Base-by-base conservation (phyloP, 2,329 filamentous ascomycete genomes). In the Ceratocystis eucalypticola region DNA sequence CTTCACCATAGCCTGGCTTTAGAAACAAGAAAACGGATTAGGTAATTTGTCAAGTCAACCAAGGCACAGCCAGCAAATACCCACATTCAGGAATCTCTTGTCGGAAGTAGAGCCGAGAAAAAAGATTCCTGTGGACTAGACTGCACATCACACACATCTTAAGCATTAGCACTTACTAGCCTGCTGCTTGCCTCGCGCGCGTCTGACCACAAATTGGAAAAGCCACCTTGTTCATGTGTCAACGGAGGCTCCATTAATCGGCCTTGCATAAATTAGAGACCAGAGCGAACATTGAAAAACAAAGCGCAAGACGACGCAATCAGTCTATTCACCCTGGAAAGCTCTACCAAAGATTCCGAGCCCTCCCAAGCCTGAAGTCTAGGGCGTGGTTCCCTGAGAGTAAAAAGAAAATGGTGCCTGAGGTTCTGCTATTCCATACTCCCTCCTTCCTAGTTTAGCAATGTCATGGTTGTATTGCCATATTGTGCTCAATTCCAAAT, bases 51-150 rank as follows among this genome's bases (percentile, higher is more conserved):
- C 55, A 59, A n/a, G 28, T n/a, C 15, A 59, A 37, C 25, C 28
- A 22, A n/a, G 48, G 7, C n/a, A 22, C 28, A 17, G n/a, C n/a
- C 17, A 17, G 17, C 28, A 25, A 8, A 59, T 37, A 30, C 55
- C 55, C 30, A 30, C 25, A n/a, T n/a, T 37, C 30, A 59, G 17
- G 55, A 30, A 59, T 59, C 33, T 30, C 37, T 5, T 10, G 5
- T 59, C 28, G 55, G 55, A 59, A 59, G 55, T 59, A 59, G 55
- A 59, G 30, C 55, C 55, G 25, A 37, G 28, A n/a, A 59, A 53
- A 33, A 59, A 59, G 55, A n/a, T 37, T 15, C 15, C n/a, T 37
- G 30, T 20, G 28, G 55, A 28, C 55, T 37, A 30, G 15, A 59
- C 37, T 41, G 37, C 12, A 41, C 37, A 41, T 41, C 37, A 41